Percentiles rank a stretch among this genome's conserved stretches.
Conservation (phyloP, 140 eudicot genomes). For the Oenanthe javanica region DNA sequence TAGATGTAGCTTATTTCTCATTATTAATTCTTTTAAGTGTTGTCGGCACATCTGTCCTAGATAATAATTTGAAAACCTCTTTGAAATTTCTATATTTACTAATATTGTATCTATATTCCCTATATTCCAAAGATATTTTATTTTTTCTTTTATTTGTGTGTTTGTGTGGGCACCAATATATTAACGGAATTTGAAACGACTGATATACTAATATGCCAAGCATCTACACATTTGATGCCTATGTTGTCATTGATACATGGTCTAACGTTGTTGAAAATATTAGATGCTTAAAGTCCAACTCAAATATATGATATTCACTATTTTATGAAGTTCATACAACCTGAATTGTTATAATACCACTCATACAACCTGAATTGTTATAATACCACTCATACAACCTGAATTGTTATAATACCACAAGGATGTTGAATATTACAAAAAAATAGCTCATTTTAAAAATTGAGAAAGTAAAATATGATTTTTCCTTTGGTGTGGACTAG, state of each 20-base stretch:
- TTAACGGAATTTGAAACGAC: neutral
- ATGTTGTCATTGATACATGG: neutral
- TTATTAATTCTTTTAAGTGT: neutral
- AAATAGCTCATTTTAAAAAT: neutral
- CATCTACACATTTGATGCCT: neutral
- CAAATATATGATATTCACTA: neutral
- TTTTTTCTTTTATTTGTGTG: neutral
- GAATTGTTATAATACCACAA: neutral
- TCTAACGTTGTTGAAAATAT: neutral
- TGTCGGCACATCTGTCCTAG: neutral
- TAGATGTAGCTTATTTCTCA: neutral
- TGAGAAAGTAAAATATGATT: neutral
- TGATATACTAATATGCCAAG: neutral
- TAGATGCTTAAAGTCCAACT: neutral
- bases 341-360: neutral
- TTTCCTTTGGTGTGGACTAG: neutral
- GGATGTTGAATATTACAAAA: neutral
- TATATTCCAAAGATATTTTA: neutral
- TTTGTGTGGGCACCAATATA: neutral
- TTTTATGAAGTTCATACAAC: neutral
- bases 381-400: too few relatives aligned
- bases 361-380: neutral
- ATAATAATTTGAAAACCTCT: neutral
- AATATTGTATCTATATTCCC: neutral
- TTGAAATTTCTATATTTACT: neutral